Percentiles rank a stretch among this genome's conserved stretches.
These are phyloP conservation scores for Eimeria falciformis DNA, from an alignment of 169 alveolate species.

Conservation along the genomic window DNA sequence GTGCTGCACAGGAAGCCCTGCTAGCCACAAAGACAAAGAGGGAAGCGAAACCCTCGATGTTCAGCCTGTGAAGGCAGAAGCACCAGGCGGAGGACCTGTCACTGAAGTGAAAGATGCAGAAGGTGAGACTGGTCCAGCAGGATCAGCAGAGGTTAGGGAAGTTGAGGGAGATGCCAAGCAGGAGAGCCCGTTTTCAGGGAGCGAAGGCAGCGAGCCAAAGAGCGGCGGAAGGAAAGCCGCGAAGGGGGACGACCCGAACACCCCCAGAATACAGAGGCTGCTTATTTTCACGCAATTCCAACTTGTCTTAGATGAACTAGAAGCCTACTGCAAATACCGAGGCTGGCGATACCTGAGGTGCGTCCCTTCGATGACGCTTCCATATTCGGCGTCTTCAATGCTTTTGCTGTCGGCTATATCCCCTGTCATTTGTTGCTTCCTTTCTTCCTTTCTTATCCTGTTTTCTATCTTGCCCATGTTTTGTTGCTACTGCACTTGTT, in stretches of 20 bases:
- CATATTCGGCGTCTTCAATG: too few relatives aligned
- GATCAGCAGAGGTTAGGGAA: background rate
- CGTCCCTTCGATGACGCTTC: too few relatives aligned
- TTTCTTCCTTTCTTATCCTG: too few relatives aligned
- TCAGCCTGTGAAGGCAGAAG: conserved; percentile 38
- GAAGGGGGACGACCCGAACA: conserved; percentile 32
- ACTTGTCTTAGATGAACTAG: conserved; percentile 92
- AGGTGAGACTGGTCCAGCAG: background rate
- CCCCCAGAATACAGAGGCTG: conserved; percentile 89
- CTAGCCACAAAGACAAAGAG: conserved; percentile 56
- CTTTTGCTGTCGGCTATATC: too few relatives aligned
- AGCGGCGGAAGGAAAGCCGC: conserved; percentile 33
- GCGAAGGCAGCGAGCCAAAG: conserved; percentile 31
- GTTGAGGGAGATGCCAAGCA: conserved; percentile 2
- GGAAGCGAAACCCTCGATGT: conserved; percentile 31
- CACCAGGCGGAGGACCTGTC: background rate
- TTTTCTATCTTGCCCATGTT: too few relatives aligned
- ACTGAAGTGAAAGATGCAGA: background rate
- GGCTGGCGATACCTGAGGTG: conserved; percentile 92
- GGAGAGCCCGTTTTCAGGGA: background rate
- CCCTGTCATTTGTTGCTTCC: too few relatives aligned
- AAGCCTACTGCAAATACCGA: conserved; percentile 90
- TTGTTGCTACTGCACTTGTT: too few relatives aligned
- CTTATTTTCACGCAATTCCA: conserved; percentile 93
- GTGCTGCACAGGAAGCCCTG: conserved; percentile 71